Percentiles rank a stretch among this genome's conserved stretches.
These are phyloP conservation scores for Elaphomyces granulatus DNA, from an alignment of 495 filamentous ascomycete genomes.

Conservation along the genomic window DNA sequence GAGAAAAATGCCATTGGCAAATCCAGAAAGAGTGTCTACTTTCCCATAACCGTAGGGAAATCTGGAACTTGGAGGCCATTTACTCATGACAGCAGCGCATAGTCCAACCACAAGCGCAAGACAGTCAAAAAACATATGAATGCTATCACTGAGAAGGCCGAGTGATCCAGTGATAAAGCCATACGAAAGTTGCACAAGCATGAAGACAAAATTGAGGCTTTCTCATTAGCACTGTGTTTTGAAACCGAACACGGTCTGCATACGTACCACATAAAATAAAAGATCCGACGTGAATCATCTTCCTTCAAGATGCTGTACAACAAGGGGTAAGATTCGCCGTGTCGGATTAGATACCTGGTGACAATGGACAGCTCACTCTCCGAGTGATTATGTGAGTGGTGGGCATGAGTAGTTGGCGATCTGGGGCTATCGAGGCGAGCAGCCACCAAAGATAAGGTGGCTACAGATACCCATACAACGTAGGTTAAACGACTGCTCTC, in stretches of 20 bases:
- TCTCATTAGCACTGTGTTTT: slow-evolving; percentile 5
- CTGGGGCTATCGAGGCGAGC: slow-evolving; percentile 23
- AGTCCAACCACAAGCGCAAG: slow-evolving; percentile 82
- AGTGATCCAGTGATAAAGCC: slow-evolving; percentile 86
- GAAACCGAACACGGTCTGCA: slow-evolving; percentile 1
- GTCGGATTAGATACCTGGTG: slow-evolving; percentile 49
- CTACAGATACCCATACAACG: slow-evolving; percentile 18
- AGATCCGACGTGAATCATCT: slow-evolving; percentile 88
- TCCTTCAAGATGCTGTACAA: slow-evolving; percentile 75
- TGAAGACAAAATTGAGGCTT: slow-evolving; percentile 89
- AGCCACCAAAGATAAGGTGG: slow-evolving; percentile 22
- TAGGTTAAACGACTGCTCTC: slow-evolving; percentile 20
- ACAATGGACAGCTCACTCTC: slow-evolving; percentile 35
- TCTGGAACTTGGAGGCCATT: slow-evolving; percentile 76
- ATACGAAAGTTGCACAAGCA: slow-evolving; percentile 89
- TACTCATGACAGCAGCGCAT: slow-evolving; percentile 91
- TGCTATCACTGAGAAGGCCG: slow-evolving; percentile 87
- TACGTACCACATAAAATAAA: slow-evolving; percentile 85
- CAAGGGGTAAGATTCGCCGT: slow-evolving; percentile 55
- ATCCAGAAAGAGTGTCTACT: slow-evolving; percentile 89
- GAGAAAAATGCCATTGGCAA: slow-evolving; percentile 92
- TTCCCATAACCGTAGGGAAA: slow-evolving; percentile 97
- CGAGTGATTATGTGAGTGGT: slow-evolving; percentile 29
- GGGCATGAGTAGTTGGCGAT: slow-evolving; percentile 15
- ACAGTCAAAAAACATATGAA: slow-evolving; percentile 99